Percentiles rank a stretch among this genome's conserved stretches.
Conservation (phyloP, 2,329 filamentous ascomycete genomes). For the Coccinonectria pachysandricola region DNA sequence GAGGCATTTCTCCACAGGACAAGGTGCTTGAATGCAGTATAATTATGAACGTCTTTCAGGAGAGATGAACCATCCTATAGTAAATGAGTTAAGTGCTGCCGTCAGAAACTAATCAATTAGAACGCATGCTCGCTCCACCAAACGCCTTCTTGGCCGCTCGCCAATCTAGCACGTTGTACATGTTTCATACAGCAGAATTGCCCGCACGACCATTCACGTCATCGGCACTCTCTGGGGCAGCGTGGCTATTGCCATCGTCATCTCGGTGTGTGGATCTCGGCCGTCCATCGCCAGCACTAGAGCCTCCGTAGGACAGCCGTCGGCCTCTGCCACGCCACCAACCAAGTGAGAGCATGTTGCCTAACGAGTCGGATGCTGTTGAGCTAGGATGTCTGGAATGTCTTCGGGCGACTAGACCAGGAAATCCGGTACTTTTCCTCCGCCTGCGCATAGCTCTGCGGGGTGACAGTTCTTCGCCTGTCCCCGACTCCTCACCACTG, state of each 20-base stretch:
- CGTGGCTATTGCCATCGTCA: conserved; percentile 4
- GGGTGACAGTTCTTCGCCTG: conserved; percentile 21
- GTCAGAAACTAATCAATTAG: too few relatives aligned
- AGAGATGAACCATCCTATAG: too few relatives aligned
- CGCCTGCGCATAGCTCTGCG: conserved; percentile 31
- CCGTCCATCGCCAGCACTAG: conserved; percentile 9
- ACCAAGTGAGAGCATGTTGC: conserved; percentile 41
- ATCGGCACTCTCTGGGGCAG: conserved; percentile 5
- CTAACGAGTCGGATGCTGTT: conserved; percentile 38
- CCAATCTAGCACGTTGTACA: too few relatives aligned
- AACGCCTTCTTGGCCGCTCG: conserved; percentile 11
- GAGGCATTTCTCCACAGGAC: too few relatives aligned
- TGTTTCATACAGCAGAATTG: conserved; percentile 26
- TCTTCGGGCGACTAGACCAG: conserved; percentile 46
- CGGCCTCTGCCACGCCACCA: conserved; percentile 37
- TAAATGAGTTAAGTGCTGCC: too few relatives aligned
- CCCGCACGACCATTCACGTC: conserved; percentile 6
- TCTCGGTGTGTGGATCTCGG: conserved; percentile 12
- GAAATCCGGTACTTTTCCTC: conserved; percentile 51
- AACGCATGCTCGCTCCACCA: too few relatives aligned
- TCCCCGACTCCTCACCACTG: conserved; percentile 17
- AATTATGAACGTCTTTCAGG: too few relatives aligned
- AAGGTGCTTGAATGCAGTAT: too few relatives aligned
- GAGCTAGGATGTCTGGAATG: conserved; percentile 29
- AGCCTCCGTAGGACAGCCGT: conserved; percentile 12